Evolutionary conservation across 2,329 filamentous ascomycete species (phyloP).

Genomic region (Colletotrichum sansevieriae): DNA sequence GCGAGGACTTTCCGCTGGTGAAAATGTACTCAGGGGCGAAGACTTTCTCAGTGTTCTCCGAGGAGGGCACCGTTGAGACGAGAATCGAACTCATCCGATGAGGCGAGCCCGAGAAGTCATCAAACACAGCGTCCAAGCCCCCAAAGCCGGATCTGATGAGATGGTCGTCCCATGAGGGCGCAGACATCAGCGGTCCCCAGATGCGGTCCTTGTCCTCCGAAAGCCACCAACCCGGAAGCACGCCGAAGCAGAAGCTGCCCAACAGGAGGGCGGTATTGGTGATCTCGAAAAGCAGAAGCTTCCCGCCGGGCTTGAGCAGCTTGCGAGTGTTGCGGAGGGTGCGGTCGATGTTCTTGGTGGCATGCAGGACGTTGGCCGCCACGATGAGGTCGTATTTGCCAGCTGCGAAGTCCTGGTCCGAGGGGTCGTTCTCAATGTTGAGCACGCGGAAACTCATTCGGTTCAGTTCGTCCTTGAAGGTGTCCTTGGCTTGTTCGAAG

Average conservation of each 20-base stretch:
- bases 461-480: constrained; percentile 43
- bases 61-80: constrained; percentile 43
- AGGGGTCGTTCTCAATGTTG: constrained; percentile 50
- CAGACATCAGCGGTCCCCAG: constrained; percentile 46
- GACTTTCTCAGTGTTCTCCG: not conserved
- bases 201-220: constrained; percentile 46
- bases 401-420: constrained; percentile 46
- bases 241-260: constrained; percentile 46
- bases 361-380: constrained; percentile 50
- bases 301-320: constrained; percentile 50
- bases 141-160: constrained; percentile 42
- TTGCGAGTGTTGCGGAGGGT: constrained; percentile 45
- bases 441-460: constrained; percentile 51
- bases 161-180: constrained; percentile 43
- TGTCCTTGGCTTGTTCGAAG: constrained; percentile 50
- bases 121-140: constrained; percentile 45
- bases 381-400: constrained; percentile 48
- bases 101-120: constrained; percentile 43
- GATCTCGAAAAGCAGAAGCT: constrained; percentile 49
- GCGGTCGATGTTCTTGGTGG: constrained; percentile 45
- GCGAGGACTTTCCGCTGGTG: constrained; percentile 3
- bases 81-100: constrained; percentile 41
- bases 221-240: constrained; percentile 51
- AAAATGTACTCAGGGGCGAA: not conserved
- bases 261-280: constrained; percentile 42